Evolutionary conservation across 352 stramenopile species (phyloP).

Genomic region (Pythium apleroticum): DNA sequence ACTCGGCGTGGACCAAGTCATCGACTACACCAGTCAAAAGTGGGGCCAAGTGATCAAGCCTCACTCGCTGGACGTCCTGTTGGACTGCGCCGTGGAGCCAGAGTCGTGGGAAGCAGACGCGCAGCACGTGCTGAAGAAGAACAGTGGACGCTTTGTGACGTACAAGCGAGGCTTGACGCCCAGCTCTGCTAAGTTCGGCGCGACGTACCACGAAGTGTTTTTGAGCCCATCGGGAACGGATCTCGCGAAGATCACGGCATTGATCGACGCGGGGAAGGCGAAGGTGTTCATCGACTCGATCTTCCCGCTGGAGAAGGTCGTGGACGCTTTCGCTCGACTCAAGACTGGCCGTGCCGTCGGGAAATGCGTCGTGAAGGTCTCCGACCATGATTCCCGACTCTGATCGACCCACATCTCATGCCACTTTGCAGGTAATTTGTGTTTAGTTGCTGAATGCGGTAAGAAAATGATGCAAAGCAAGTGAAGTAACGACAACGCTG

Average conservation of each 20-base stretch:
- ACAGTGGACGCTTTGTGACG: conserved; percentile 42
- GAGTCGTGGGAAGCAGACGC: conserved; percentile 37
- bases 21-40: conserved; percentile 43
- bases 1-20: conserved; percentile 38
- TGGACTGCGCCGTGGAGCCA: conserved; percentile 29
- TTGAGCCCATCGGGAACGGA: conserved; percentile 26
- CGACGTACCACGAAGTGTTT: conserved; percentile 26
- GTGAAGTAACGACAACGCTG: no score
- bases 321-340: conserved; percentile 43
- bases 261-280: conserved; percentile 39
- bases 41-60: conserved; percentile 31
- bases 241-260: conserved; percentile 37
- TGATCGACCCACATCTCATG: background rate
- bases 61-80: conserved; percentile 27
- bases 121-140: conserved; percentile 40
- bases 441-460: no score
- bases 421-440: no score
- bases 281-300: conserved; percentile 41
- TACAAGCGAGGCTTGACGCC: conserved; percentile 32
- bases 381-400: background rate
- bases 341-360: conserved; percentile 50
- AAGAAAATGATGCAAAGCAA: no score
- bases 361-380: conserved; percentile 24
- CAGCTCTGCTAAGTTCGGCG: conserved; percentile 57
- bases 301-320: conserved; percentile 43